Evolutionary conservation across 345 rosid genomes (phyloP).

Genomic region (Rhizophora apiculata): DNA sequence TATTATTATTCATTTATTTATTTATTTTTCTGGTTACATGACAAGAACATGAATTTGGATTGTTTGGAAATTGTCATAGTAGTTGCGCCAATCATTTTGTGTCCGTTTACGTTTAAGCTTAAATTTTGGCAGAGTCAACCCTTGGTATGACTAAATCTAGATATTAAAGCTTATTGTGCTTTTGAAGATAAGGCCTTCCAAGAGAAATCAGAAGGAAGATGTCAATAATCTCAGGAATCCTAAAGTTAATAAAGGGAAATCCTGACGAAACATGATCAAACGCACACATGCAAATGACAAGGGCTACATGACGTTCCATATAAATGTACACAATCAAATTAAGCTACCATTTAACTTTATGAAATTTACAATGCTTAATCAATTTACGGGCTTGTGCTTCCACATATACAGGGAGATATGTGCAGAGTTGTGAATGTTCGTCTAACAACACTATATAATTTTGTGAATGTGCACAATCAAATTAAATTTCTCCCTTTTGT

Average conservation of each 20-base stretch:
- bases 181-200: background rate
- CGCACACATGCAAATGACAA: constrained; percentile 33
- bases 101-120: background rate
- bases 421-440: no score
- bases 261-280: constrained; percentile 20
- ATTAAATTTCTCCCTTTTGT: no score
- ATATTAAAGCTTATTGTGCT: background rate
- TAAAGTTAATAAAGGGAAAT: constrained; percentile 6
- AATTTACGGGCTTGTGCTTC: no score
- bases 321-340: background rate
- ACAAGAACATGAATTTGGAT: background rate
- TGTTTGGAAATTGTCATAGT: background rate
- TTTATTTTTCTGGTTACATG: background rate
- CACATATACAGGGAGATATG: no score
- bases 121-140: background rate
- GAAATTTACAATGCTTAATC: no score
- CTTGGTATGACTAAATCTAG: background rate
- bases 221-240: background rate
- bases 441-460: no score
- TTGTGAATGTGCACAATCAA: no score
- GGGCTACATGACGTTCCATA: constrained; percentile 2
- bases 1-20: background rate
- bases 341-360: no score
- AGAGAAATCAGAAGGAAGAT: background rate
- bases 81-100: constrained; percentile 20